These are phyloP conservation scores for Moringa oleifera DNA, from an alignment of 345 rosid genomes.

Conservation along the genomic window DNA sequence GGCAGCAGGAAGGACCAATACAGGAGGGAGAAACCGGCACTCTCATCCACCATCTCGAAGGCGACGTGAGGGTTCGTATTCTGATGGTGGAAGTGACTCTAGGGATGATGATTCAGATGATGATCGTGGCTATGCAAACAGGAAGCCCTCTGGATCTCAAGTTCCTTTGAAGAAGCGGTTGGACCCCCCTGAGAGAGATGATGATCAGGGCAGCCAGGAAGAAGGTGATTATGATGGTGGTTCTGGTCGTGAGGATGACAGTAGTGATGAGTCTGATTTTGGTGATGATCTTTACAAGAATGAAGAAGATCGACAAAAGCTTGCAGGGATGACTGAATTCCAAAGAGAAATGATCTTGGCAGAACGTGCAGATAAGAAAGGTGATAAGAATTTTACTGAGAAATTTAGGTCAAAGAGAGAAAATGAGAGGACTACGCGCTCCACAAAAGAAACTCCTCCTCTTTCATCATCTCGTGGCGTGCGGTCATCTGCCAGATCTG, in stretches of 20 bases:
- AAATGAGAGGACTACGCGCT: slow-evolving; percentile 51
- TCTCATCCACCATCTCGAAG: slow-evolving; percentile 53
- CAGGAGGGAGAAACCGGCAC: slow-evolving; percentile 51
- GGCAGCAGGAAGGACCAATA: slow-evolving; percentile 92
- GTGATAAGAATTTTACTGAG: slow-evolving; percentile 81
- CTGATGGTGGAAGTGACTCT: slow-evolving; percentile 89
- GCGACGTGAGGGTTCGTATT: slow-evolving; percentile 75
- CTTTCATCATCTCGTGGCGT: slow-evolving; percentile 59
- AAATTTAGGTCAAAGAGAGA: slow-evolving; percentile 74
- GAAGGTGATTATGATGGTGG: slow-evolving; percentile 58
- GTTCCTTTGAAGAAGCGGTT: slow-evolving; percentile 90
- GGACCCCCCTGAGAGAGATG: slow-evolving; percentile 78
- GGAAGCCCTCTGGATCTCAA: slow-evolving; percentile 90
- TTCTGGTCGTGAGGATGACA: slow-evolving; percentile 62
- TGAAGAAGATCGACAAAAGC: slow-evolving; percentile 72
- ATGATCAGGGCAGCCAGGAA: slow-evolving; percentile 58
- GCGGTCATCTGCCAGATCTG: slow-evolving; percentile 83
- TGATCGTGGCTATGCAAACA: slow-evolving; percentile 57
- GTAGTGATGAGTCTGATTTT: slow-evolving; percentile 82
- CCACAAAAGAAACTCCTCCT: slow-evolving; percentile 62
- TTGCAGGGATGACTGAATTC: slow-evolving; percentile 77
- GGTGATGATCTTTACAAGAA: slow-evolving; percentile 91
- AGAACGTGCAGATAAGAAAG: slow-evolving; percentile 88
- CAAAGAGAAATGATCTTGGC: slow-evolving; percentile 89
- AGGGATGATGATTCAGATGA: slow-evolving; percentile 82